Evolutionary conservation across 169 alveolate genomes (phyloP).

Genomic region (Plasmodium inui): DNA sequence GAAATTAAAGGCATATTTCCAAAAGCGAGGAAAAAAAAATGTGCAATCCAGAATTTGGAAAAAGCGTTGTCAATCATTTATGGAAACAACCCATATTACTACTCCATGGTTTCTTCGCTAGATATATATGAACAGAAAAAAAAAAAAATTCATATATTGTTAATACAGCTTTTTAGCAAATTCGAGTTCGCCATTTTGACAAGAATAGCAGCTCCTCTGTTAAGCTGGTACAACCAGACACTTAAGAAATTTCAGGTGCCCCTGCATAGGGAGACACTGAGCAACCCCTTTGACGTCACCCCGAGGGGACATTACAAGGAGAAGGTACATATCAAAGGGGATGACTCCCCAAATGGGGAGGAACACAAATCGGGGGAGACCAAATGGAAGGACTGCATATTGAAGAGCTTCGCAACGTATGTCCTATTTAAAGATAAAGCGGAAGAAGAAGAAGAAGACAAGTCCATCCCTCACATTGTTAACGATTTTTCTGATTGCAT

Average conservation of each 20-base stretch:
- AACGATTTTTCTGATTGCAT: slow-evolving; percentile 54
- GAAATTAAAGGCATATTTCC: slow-evolving; percentile 24
- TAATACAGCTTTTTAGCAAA: slow-evolving; percentile 51
- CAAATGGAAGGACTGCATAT: background rate
- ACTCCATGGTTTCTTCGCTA: slow-evolving; percentile 46
- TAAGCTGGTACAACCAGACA: slow-evolving; percentile 49
- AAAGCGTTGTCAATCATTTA: slow-evolving; percentile 53
- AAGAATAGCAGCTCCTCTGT: slow-evolving; percentile 39
- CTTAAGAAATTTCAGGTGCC: slow-evolving; percentile 21
- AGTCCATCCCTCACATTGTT: slow-evolving; percentile 22
- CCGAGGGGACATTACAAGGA: background rate
- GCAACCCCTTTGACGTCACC: slow-evolving; percentile 32
- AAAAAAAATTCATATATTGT: slow-evolving; percentile 32
- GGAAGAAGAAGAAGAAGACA: background rate
- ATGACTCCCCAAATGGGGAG: background rate
- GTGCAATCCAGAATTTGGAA: slow-evolving; percentile 66
- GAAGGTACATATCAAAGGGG: background rate
- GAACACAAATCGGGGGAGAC: background rate
- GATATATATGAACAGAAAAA: slow-evolving; percentile 65
- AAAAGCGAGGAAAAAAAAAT: slow-evolving; percentile 63
- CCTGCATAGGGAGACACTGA: slow-evolving; percentile 18
- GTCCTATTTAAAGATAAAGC: slow-evolving; percentile 33
- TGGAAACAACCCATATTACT: slow-evolving; percentile 52
- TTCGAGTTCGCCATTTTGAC: slow-evolving; percentile 49
- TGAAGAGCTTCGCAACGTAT: slow-evolving; percentile 46